Base-by-base conservation (phyloP, 441 rosid species). In the Monsonia emarginata region DNA sequence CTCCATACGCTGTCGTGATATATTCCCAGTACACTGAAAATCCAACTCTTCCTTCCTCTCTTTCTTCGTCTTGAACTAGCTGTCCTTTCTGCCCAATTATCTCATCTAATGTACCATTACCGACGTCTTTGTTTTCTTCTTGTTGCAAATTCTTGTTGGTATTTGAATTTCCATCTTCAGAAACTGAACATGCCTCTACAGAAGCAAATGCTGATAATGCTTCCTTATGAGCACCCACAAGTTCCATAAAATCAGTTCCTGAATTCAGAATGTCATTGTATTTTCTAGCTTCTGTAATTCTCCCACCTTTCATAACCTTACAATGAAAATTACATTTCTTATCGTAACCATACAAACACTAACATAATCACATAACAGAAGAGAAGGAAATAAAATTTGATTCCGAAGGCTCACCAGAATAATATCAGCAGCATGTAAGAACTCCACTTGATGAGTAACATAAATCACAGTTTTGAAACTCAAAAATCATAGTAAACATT, bases 291-390 rank as follows among this genome's bases (percentile, higher is more conserved):
- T 88, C 93, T 40, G 84, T 79, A 24, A 93, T 88, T 81, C 75
- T 80, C 32, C 96, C 97, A 74, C 85, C 90, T 83, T 87, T 85
- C 96, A 90, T 85, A 52, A 93, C 97, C 97, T 93, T 76, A 62
- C 22, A 67, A 66, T n/a, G n/a, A n/a, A n/a, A n/a, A n/a, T n/a
- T n/a, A n/a, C n/a, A n/a, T n/a, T n/a, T n/a, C n/a, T n/a, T n/a
- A n/a, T n/a, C n/a, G n/a, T n/a, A n/a, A n/a, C n/a, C n/a, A n/a
- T n/a, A n/a, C n/a, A n/a, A n/a, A n/a, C n/a, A n/a, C n/a, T n/a
- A n/a, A n/a, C n/a, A n/a, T n/a, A n/a, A n/a, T n/a, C n/a, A n/a
- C n/a, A n/a, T n/a, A n/a, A n/a, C n/a, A n/a, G n/a, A n/a, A n/a
- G n/a, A n/a, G n/a, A 0, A 48, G 19, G 56, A 19, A 14, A 4